Conservation (phyloP, 441 rosid species). For the Oxalis stricta region DNA sequence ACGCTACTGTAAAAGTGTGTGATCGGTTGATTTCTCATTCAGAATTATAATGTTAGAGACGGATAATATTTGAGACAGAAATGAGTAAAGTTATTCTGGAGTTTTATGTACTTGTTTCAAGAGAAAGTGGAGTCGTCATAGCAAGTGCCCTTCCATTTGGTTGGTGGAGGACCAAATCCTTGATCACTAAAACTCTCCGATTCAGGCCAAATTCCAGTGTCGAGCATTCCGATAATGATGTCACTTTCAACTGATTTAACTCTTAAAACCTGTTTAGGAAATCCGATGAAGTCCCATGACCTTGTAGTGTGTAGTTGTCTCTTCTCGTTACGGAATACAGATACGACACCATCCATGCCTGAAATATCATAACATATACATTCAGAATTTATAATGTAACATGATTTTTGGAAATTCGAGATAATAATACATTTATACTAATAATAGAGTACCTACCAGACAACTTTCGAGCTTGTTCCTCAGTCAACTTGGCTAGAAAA, state of each 20-base stretch:
- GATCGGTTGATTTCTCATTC: too few species aligned
- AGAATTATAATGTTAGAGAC: too few species aligned
- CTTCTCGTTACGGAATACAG: constrained; percentile 37
- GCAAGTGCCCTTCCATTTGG: constrained; percentile 37
- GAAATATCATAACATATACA: not conserved
- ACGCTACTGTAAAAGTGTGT: too few species aligned
- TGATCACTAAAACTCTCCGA: constrained; percentile 31
- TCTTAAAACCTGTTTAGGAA: constrained; percentile 16
- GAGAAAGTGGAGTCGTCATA: constrained; percentile 18
- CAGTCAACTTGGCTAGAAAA: constrained; percentile 32
- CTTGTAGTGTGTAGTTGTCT: constrained; percentile 45
- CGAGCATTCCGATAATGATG: constrained; percentile 33
- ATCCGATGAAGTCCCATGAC: constrained; percentile 52
- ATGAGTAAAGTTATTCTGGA: too few species aligned
- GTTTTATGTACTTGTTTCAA: constrained; percentile 37
- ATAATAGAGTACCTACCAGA: constrained; percentile 11
- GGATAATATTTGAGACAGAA: too few species aligned
- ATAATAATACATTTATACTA: not conserved
- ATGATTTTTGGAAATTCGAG: not conserved
- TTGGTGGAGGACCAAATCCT: constrained; percentile 28
- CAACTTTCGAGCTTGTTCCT: constrained; percentile 17
- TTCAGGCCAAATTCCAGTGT: constrained; percentile 51
- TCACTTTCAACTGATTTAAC: constrained; percentile 16
- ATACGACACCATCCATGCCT: constrained; percentile 37
- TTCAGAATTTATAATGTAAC: not conserved